Conservation (phyloP, 73 alveolate genomes). For the Symbiodinium natans region DNA sequence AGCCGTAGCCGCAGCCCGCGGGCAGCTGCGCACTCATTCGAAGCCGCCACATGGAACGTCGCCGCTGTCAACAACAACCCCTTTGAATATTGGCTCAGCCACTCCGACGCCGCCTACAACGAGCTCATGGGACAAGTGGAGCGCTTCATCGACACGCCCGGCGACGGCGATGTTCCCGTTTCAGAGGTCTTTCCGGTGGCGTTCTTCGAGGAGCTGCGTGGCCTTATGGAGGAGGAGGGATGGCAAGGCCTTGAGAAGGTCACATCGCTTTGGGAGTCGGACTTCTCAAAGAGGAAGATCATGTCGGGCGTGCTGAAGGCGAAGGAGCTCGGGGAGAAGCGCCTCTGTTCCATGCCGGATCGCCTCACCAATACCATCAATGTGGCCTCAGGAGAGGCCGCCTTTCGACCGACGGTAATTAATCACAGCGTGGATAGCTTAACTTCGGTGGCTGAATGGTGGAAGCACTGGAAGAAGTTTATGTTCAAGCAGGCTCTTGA, state of each 20-base stretch:
- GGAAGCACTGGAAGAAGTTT: slow-evolving; percentile 70
- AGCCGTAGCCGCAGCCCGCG: too few species aligned
- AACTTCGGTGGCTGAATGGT: slow-evolving; percentile 63
- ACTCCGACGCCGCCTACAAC: not conserved
- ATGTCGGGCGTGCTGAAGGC: slow-evolving; percentile 63
- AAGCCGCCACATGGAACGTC: slow-evolving; percentile 43
- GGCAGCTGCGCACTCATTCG: too few species aligned
- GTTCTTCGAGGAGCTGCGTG: slow-evolving; percentile 6
- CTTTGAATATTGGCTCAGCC: slow-evolving; percentile 90
- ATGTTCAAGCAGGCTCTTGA: slow-evolving; percentile 51
- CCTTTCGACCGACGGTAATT: slow-evolving; percentile 81
- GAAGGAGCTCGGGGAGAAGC: slow-evolving; percentile 64
- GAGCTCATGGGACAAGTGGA: too few species aligned
- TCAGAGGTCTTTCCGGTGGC: not conserved
- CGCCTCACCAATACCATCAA: slow-evolving; percentile 90
- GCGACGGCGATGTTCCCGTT: not conserved
- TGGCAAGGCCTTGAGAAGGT: slow-evolving; percentile 41
- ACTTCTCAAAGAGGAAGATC: slow-evolving; percentile 58
- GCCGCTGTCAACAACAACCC: slow-evolving; percentile 94
- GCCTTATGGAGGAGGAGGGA: not conserved
- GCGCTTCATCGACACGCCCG: too few species aligned
- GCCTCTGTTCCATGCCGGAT: slow-evolving; percentile 85
- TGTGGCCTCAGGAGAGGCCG: slow-evolving; percentile 53
- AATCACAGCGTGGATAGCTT: slow-evolving; percentile 67
- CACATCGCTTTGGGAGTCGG: slow-evolving; percentile 26